Percentiles rank a stretch among this genome's conserved stretches.
These are phyloP conservation scores for Phytopythium oedochilum DNA, from an alignment of 352 stramenopile genomes.

Conservation along the genomic window DNA sequence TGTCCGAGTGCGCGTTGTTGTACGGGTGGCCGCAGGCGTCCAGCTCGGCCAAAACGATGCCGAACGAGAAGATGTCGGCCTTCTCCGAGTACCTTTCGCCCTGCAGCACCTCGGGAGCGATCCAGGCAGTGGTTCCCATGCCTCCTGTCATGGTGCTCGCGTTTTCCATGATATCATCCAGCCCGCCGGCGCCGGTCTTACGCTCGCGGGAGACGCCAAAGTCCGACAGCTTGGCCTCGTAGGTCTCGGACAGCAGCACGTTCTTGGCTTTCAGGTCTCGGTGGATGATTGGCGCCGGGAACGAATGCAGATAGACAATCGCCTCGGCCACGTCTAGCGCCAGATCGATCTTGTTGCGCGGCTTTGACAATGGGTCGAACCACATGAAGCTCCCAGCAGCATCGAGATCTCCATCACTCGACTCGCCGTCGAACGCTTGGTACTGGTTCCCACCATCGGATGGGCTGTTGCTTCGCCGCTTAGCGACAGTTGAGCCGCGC, in stretches of 20 bases:
- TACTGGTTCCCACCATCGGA: not conserved
- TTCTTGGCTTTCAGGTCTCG: slow-evolving; percentile 79
- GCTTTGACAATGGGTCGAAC: slow-evolving; percentile 6
- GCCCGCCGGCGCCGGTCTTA: slow-evolving; percentile 40
- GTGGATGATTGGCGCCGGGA: slow-evolving; percentile 76
- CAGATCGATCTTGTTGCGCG: slow-evolving; percentile 24
- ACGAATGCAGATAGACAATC: slow-evolving; percentile 80
- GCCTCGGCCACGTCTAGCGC: slow-evolving; percentile 75
- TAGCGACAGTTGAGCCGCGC: slow-evolving; percentile 28
- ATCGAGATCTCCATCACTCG: not conserved
- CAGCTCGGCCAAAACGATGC: slow-evolving; percentile 72
- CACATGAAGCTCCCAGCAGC: slow-evolving; percentile 1
- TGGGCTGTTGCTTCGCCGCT: not conserved
- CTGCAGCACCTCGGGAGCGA: slow-evolving; percentile 71
- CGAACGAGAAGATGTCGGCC: slow-evolving; percentile 86
- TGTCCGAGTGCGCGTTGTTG: slow-evolving; percentile 15
- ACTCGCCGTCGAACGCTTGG: not conserved
- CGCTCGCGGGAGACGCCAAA: slow-evolving; percentile 81
- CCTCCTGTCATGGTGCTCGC: slow-evolving; percentile 72
- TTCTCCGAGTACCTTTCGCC: slow-evolving; percentile 81
- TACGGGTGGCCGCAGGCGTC: slow-evolving; percentile 33
- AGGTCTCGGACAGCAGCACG: slow-evolving; percentile 49
- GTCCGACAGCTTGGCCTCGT: slow-evolving; percentile 75
- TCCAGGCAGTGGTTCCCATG: slow-evolving; percentile 83
- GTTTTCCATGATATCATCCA: slow-evolving; percentile 20